Conservation (phyloP, 1,284 basidiomycete genomes). For the Tilletiaria anomala region DNA sequence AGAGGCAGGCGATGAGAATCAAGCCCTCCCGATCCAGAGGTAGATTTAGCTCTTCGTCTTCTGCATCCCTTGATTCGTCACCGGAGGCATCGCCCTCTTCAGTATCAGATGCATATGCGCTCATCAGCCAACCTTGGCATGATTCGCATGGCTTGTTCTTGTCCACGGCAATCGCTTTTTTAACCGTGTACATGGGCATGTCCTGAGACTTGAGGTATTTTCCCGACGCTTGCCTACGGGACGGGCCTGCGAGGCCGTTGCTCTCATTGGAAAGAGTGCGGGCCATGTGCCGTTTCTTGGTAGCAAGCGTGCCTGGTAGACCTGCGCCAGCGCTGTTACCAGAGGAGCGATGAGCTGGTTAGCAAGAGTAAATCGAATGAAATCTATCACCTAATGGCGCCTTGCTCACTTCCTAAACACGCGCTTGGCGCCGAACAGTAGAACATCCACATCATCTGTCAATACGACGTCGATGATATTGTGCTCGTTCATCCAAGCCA, state of each 20-base stretch:
- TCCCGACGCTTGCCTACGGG: conserved; percentile 1
- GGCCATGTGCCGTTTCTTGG: not conserved
- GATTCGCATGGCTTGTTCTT: conserved; percentile 2
- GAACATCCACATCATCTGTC: conserved; percentile 83
- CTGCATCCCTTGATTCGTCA: conserved; percentile 54
- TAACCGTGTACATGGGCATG: conserved; percentile 2
- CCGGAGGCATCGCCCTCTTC: conserved; percentile 49
- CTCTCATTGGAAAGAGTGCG: not conserved
- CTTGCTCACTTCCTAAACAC: conserved; percentile 58
- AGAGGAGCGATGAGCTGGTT: not conserved
- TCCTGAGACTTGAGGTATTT: not conserved
- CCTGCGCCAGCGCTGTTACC: not conserved
- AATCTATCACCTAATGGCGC: not conserved
- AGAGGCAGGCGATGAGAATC: conserved; percentile 69
- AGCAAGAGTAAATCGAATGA: not conserved
- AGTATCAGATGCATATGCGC: conserved; percentile 45
- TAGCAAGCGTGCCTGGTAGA: not conserved
- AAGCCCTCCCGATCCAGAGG: conserved; percentile 57
- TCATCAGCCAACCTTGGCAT: conserved; percentile 43
- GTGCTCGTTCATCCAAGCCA: conserved; percentile 67
- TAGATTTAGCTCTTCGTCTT: conserved; percentile 35
- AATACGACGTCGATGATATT: conserved; percentile 76
- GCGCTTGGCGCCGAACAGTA: conserved; percentile 70
- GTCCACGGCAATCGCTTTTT: not conserved
- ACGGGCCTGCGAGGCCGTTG: not conserved